Base-by-base conservation (phyloP, 306 rosid genomes). In the Inga oerstediana region DNA sequence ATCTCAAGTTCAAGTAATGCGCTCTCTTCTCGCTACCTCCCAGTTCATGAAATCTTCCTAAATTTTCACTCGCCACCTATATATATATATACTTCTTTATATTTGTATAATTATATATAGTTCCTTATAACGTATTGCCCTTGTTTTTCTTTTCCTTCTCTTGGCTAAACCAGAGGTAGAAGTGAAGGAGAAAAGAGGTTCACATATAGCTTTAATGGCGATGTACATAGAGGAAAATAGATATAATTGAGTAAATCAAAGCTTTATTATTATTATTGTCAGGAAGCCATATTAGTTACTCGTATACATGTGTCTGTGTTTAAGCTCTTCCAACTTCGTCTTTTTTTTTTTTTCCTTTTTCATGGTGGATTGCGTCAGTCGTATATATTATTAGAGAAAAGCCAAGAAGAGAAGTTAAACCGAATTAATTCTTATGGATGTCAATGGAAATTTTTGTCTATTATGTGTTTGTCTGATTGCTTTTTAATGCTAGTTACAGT, bases 1-100 rank as follows among this genome's bases (percentile, higher is more conserved):
- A 79, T 91, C 94, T 87, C 98, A 94, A 79, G 92, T 93, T 84
- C 95, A 93, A 89, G 95, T 89, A 0, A 93, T 94, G 98, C 79
- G 93, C 65, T 86, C 82, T 83, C 81, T 93, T 70, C 88, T 88
- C 7, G 79, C 74, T 71, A 86, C 94, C 52, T 49, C 51, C 22
- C 22, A 68, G 12, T 45, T 67, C 72, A 66, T 45, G n/a, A 71
- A 39, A 74, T 80, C 48, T 78, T 61, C 76, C 52, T 69, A 27
- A 64, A 65, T 30, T 65, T 24, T 0, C 16, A 22, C 14, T 22
- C 15, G 8, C 7, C 14, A 20, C 22, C 5, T 64, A 30, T 30
- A 13, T 64, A 32, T 5, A 72, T 27, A 65, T 45, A 80, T 34
- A 59, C 24, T 20, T 17, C 9, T 41, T 49, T 69, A 68, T 30